These are phyloP conservation scores for Plasmodium yoelii DNA, from an alignment of 169 alveolate genomes.

Conservation along the genomic window DNA sequence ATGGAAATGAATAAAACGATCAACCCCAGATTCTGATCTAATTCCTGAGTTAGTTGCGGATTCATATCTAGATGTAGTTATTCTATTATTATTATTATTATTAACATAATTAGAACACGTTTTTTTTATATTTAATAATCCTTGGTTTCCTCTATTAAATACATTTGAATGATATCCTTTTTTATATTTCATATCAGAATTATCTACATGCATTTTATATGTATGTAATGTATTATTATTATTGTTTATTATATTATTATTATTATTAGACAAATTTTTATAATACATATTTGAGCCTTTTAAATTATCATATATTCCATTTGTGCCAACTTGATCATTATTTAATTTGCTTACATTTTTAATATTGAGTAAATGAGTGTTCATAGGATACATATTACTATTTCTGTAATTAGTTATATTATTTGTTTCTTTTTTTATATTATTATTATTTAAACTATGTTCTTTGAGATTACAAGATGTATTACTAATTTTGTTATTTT, in stretches of 20 bases:
- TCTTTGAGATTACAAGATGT: no score
- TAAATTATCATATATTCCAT: background rate
- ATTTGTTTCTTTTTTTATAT: background rate
- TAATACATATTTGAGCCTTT: background rate
- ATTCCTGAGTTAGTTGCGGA: no score
- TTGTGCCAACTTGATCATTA: background rate
- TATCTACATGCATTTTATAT: slow-evolving; percentile 20
- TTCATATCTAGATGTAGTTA: background rate
- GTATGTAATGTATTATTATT: slow-evolving; percentile 32
- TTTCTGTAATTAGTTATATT: background rate
- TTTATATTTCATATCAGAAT: slow-evolving; percentile 4
- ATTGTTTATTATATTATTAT: slow-evolving; percentile 1
- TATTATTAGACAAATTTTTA: background rate
- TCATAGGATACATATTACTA: background rate
- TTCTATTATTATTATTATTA: slow-evolving; percentile 1
- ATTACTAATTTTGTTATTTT: no score
- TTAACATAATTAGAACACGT: slow-evolving; percentile 17
- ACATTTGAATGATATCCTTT: background rate
- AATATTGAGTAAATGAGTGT: background rate
- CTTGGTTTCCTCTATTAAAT: slow-evolving; percentile 6
- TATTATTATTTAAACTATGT: no score
- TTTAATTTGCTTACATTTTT: background rate
- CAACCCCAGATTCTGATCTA: background rate
- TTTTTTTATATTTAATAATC: slow-evolving; percentile 7
- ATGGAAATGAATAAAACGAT: slow-evolving; percentile 27